phyloP scores from a whole-genome alignment of 179 eudicot genomes.

The Spinacia oleracea region DNA sequence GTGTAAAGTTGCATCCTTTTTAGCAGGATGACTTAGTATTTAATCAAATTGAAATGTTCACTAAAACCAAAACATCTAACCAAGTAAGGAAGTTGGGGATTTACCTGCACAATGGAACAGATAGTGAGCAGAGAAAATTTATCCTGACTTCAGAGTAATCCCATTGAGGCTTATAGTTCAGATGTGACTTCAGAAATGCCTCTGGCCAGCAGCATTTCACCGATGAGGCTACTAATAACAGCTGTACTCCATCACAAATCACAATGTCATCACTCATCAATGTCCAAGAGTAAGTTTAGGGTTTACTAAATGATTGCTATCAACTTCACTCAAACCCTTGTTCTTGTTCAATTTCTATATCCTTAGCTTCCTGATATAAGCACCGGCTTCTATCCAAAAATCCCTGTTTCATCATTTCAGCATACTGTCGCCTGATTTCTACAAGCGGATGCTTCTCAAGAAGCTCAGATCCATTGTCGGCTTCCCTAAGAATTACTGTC shows the following conservation, averaged over 20 bases:
- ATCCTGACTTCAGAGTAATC: no score
- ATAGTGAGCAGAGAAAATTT: no score
- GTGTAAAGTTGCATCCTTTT: background rate
- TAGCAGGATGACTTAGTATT: background rate
- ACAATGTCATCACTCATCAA: background rate
- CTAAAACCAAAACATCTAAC: background rate
- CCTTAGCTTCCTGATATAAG: slow-evolving; percentile 41
- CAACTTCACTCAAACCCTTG: slow-evolving; percentile 12
- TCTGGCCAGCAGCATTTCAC: background rate
- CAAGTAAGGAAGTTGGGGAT: background rate
- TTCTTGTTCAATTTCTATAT: slow-evolving; percentile 19
- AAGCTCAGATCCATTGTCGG: slow-evolving; percentile 52
- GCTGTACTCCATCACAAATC: no score
- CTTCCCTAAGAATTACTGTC: slow-evolving; percentile 80
- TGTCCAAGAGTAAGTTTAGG: background rate
- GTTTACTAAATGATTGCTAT: background rate
- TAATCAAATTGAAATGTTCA: background rate
- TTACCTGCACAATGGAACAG: background rate
- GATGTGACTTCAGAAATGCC: background rate
- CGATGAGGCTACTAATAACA: background rate
- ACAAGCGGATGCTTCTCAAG: slow-evolving; percentile 71
- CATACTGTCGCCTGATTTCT: slow-evolving; percentile 57
- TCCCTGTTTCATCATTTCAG: slow-evolving; percentile 63
- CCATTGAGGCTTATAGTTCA: no score
- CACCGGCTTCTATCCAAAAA: slow-evolving; percentile 76